Base-by-base conservation (phyloP, 371 early-diverging fungal genomes). In the Cokeromyces recurvatus region DNA sequence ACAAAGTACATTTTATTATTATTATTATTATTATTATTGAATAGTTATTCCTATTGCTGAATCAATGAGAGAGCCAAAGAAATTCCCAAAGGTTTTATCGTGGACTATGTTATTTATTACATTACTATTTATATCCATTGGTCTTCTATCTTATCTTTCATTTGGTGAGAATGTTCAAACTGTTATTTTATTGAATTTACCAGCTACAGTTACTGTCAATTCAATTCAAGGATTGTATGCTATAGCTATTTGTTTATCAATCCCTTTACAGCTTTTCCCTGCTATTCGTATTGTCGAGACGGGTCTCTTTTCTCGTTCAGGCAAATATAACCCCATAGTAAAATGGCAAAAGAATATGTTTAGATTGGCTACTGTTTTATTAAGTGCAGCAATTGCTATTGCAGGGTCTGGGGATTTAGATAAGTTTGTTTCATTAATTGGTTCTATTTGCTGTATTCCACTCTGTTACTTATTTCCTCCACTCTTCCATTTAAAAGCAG, bases 261-360 rank as follows among this genome's bases (percentile, higher is more conserved):
- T 91, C 51, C 94, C 94, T 4, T 64, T 94, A 17, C 84, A 84
- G 34, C 74, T 90, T 16, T 94, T 91, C 73, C 92, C 94, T n/a
- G 87, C 86, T 12, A 81, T 90, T 41, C 82, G 91, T 62, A 94
- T 94, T 57, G 68, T 89, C 46, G 94, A 94, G 57, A 79, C 71
- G 23, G 81, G 77, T 17, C 44, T 85, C 21, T 83, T 85, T 32
- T 73, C 83, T 5, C 70, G 72, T 19, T 78, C 81, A 1, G 87
- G 87, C 32, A 86, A 86, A 48, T 48, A 74, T 31, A 66, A 78
- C 42, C 66, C 55, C 15, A 36, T 79, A 14, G 84, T 90, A 46
- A 92, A 92, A 62, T 91, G 91, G 91, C 83, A 87, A 60, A 92
- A 92, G 80, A 92, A 92, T 62, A 48, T 78, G 23, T 89, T 87